phyloP scores from a whole-genome alignment of 331 rosid genomes.

The Ulmus americana region DNA sequence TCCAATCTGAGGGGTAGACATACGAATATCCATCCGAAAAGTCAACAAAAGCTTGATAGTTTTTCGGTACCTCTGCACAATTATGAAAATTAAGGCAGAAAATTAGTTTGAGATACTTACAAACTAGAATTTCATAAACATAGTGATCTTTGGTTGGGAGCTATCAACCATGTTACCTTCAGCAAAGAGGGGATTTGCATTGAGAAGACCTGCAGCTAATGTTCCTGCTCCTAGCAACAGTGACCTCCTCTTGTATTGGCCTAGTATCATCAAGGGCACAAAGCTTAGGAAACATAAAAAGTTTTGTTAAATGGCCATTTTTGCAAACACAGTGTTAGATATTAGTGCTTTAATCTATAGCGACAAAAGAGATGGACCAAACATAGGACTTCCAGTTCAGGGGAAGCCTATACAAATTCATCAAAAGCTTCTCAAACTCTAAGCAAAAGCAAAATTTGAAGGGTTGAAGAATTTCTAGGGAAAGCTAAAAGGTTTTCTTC shows the following conservation, averaged over 20 bases:
- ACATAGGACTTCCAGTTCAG: too few species aligned
- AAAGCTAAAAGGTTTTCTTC: too few species aligned
- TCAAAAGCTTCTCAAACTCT: too few species aligned
- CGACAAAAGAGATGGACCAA: too few species aligned
- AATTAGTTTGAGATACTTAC: not conserved
- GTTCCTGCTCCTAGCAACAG: constrained; percentile 73
- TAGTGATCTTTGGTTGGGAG: not conserved
- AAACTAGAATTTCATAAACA: not conserved
- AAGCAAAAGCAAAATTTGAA: too few species aligned
- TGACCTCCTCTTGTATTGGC: constrained; percentile 59
- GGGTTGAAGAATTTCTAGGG: too few species aligned
- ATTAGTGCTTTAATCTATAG: not conserved
- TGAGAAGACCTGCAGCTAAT: constrained; percentile 45
- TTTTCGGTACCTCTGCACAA: constrained; percentile 55
- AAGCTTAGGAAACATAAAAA: not conserved
- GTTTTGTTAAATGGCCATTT: not conserved
- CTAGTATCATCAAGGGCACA: constrained; percentile 30
- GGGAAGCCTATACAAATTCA: too few species aligned
- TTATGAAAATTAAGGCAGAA: not conserved
- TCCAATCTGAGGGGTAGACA: constrained; percentile 85
- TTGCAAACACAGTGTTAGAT: not conserved
- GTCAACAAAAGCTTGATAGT: constrained; percentile 73
- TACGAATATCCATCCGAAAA: constrained; percentile 75
- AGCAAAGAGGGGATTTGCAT: constrained; percentile 53
- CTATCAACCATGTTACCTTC: constrained; percentile 45